A percentile compares a stretch with the other conserved stretches of the same genome.
These are phyloP conservation scores for Metschnikowia anglica DNA, from an alignment of 805 yeast genomes.

Conservation along the genomic window DNA sequence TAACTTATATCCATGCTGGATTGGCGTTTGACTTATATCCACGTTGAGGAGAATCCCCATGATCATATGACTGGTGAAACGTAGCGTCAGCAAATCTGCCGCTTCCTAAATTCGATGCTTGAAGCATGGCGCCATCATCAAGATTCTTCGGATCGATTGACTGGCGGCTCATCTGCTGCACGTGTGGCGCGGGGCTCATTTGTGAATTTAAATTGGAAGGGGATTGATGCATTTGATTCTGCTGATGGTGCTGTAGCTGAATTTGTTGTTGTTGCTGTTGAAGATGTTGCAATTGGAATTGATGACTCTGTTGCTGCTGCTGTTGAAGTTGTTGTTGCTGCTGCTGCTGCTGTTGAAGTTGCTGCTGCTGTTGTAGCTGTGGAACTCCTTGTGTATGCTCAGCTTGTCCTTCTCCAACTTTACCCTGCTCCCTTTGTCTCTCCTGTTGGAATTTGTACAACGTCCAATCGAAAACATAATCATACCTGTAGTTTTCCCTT, in stretches of 20 bases:
- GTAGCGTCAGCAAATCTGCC: slow-evolving; percentile 10
- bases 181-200: slow-evolving; percentile 7
- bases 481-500: slow-evolving; percentile 86
- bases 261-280: slow-evolving; percentile 16
- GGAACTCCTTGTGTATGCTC: slow-evolving; percentile 24
- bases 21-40: slow-evolving; percentile 16
- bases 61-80: slow-evolving; percentile 15
- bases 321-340: slow-evolving; percentile 11
- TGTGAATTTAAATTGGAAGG: slow-evolving; percentile 7
- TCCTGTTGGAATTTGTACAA: slow-evolving; percentile 71
- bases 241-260: slow-evolving; percentile 12
- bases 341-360: slow-evolving; percentile 10
- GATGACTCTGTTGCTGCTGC: slow-evolving; percentile 15
- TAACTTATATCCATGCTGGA: slow-evolving; percentile 21
- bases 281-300: slow-evolving; percentile 11
- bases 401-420: slow-evolving; percentile 28
- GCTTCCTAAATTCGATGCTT: slow-evolving; percentile 6
- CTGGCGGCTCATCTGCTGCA: slow-evolving; percentile 9
- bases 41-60: slow-evolving; percentile 13
- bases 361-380: slow-evolving; percentile 17
- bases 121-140: slow-evolving; percentile 5
- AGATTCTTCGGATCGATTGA: slow-evolving; percentile 5
- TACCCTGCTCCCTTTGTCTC: slow-evolving; percentile 48
- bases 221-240: slow-evolving; percentile 9
- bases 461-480: slow-evolving; percentile 97